Percentiles rank a stretch among this genome's conserved stretches.
These are phyloP conservation scores for Glycine latifolia DNA, from an alignment of 306 rosid genomes.

Conservation along the genomic window DNA sequence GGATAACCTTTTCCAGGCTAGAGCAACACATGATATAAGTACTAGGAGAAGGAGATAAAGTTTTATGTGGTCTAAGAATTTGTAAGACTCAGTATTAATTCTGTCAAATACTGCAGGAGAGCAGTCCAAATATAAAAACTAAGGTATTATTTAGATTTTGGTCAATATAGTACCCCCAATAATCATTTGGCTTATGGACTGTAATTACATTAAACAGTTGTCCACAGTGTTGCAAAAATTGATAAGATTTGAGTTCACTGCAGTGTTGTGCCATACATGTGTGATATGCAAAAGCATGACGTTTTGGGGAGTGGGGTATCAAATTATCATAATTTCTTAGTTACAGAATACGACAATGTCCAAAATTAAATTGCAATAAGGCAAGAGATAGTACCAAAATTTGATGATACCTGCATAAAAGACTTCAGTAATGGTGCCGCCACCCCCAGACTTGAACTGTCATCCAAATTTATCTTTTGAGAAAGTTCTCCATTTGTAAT, in stretches of 20 bases:
- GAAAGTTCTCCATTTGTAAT: constrained; percentile 80
- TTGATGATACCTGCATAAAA: constrained; percentile 78
- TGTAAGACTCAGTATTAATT: neutral
- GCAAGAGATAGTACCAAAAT: constrained; percentile 18
- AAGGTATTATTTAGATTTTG: neutral
- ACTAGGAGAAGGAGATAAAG: neutral
- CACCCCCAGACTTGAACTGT: constrained; percentile 82
- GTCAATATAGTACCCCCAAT: neutral
- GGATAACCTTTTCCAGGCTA: constrained; percentile 22
- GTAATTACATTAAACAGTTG: constrained; percentile 17
- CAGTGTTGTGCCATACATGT: neutral
- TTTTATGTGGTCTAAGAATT: neutral
- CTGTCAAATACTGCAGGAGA: constrained; percentile 7
- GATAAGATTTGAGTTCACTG: neutral
- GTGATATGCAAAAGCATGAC: neutral
- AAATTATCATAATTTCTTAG: neutral
- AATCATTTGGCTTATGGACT: constrained; percentile 35
- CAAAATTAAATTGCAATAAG: neutral
- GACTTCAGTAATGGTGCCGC: constrained; percentile 96
- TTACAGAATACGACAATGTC: neutral
- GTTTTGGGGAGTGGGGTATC: neutral
- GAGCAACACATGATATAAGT: neutral
- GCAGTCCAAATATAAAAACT: constrained; percentile 36
- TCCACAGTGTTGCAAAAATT: constrained; percentile 35
- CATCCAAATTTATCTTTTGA: constrained; percentile 77